Evolutionary conservation across 371 early-diverging fungal genomes (phyloP), one percentile per base, ranked within the genome.

Genomic region (Syncephalastrum racemosum): DNA sequence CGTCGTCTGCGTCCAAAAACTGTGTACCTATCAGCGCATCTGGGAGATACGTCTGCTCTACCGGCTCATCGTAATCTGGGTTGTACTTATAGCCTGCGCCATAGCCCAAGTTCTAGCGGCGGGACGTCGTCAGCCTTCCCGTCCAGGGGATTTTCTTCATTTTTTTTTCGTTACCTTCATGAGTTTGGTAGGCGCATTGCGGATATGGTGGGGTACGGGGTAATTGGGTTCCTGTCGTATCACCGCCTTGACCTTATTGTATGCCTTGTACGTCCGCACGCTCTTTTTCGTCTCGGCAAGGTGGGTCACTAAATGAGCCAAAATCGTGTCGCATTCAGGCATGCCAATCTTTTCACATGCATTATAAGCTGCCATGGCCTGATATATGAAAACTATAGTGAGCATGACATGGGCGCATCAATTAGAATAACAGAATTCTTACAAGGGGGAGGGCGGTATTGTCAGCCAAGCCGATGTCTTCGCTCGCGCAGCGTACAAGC

Each of bases 381-480:
- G 40, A n/a, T 20, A 40, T n/a, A n/a, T n/a, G n/a, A 14, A 25
- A 10, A 27, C 1, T 6, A 40, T 6, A 79, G 58, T 92, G 91
- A 92, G 93, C 89, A 92, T 89, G 0, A 93, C 50, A 93, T 85
- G 51, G 75, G 73, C 68, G 90, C 89, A 54, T 89, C 88, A 0
- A 92, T 86, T 58, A 90, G 83, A 64, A 85, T 87, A 0, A 91
- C 81, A 4, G 5, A 40, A 6, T 12, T 2, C 27, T 61, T 74
- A 83, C 85, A 51, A 93, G 59, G 1, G 86, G 81, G 8, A 95
- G 66, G 0, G 93, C 93, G 0, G 77, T 56, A 58, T 79, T 87
- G 53, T 95, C 93, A 0, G 92, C 95, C 46, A 93, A 66, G 0
- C 95, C 95, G 63, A 95, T 86, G 62, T 95, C 95, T 59, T 95